Evolutionary conservation across 768 basidiomycete genomes (phyloP), one percentile per base, ranked within the genome.

Genomic region (Exsudoporus frostii): DNA sequence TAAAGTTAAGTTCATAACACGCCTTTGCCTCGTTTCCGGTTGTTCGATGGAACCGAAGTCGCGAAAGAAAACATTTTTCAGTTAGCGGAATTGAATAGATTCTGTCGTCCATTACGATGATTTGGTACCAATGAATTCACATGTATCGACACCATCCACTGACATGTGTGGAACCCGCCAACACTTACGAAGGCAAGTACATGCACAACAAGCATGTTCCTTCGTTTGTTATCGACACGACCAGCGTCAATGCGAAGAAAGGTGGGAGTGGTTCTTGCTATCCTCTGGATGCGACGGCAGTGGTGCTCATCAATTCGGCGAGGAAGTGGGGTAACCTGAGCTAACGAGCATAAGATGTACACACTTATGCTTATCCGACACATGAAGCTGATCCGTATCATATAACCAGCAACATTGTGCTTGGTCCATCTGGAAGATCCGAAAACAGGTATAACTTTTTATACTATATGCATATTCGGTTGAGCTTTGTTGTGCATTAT

Each of bases 1-100:
- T 38, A 62, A 57, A 38, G 60, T 65, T 55, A 54, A 38, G 65
- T 65, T 65, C 32, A 33, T 19, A 22, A 49, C 66, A 65, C 27
- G 52, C 56, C 44, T 48, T 45, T 42, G 48, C 66, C 63, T 55
- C 65, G 57, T 67, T 67, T 50, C 60, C 55, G 54, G 52, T 42
- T 59, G 59, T 44, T 51, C 39, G 27, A 47, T 45, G 45, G 59
- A 62, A 56, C 51, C 48, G 59, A 62, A 45, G 37, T 36, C 43
- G 56, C 43, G 37, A 41, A 48, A 37, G 30, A 47, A 48, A n/a
- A 6, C 22, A 17, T 17, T 14, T 24, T 41, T 46, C 27, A 22
- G 36, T 45, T 36, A 45, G 46, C 29, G 36, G 42, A 20, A 52
- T 43, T 19, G 52, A 39, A 25, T 48, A 27, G 34, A 25, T 55